Percentiles rank a stretch among this genome's conserved stretches.
phyloP scores from a whole-genome alignment of 176 grass and related monocot genomes.

The Carex kokanica region DNA sequence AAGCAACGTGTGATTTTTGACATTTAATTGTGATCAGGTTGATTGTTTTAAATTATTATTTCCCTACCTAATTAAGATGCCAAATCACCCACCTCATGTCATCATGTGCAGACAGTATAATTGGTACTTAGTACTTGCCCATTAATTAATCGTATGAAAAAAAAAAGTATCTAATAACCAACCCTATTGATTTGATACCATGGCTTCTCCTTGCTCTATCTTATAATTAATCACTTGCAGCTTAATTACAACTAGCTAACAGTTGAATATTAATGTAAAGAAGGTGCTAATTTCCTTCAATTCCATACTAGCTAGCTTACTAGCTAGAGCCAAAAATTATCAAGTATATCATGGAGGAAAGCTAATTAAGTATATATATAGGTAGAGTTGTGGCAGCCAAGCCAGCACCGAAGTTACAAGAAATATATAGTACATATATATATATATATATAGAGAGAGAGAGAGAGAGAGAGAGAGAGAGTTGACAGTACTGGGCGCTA shows the following conservation, averaged over 20 bases:
- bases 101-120: neutral
- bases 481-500: neutral
- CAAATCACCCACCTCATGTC: neutral
- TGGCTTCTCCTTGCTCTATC: neutral
- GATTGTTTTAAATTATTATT: neutral
- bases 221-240: neutral
- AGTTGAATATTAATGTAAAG: neutral
- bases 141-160: neutral
- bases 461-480: too few relatives aligned
- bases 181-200: too few relatives aligned
- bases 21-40: neutral
- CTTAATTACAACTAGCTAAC: neutral
- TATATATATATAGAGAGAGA: too few relatives aligned
- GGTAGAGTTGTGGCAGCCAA: too few relatives aligned
- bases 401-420: too few relatives aligned
- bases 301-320: neutral
- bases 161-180: neutral
- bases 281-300: neutral
- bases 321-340: neutral
- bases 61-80: conserved; percentile 3
- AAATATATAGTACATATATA: too few relatives aligned
- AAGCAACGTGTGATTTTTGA: neutral
- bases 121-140: too few relatives aligned
- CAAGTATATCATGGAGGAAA: neutral
- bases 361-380: too few relatives aligned